Percentiles rank a stretch among this genome's conserved stretches.
Evolutionary conservation across 1,284 basidiomycete genomes (phyloP).

Genomic region (Porodaedalea pini): DNA sequence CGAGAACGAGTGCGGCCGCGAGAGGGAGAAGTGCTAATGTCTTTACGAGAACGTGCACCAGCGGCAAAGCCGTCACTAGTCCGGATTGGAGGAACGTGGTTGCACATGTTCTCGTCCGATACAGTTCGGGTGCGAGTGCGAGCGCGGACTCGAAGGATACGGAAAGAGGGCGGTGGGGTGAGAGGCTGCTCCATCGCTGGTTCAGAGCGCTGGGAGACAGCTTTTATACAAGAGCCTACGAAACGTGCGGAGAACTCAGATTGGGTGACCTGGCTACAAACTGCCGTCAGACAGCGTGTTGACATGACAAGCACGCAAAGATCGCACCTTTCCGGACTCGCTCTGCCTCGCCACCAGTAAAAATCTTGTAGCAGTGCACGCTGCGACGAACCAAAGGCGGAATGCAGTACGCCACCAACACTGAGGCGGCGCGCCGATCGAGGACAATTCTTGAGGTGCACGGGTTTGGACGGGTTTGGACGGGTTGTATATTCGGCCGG

Average conservation of each 20-base stretch:
- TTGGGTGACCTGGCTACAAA: neutral
- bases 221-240: neutral
- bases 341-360: neutral
- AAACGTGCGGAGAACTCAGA: neutral
- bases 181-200: conserved; percentile 16
- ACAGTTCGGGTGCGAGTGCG: conserved; percentile 10
- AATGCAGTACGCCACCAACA: conserved; percentile 4
- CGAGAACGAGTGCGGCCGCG: conserved; percentile 17
- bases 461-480: neutral
- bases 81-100: neutral
- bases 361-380: neutral
- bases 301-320: conserved; percentile 1
- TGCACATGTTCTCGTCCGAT: conserved; percentile 13
- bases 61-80: neutral
- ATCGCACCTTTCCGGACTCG: conserved; percentile 1
- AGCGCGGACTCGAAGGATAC: conserved; percentile 15
- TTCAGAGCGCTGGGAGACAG: neutral
- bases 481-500: neutral
- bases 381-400: conserved; percentile 2
- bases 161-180: conserved; percentile 20
- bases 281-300: neutral
- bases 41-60: neutral
- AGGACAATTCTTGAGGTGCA: neutral
- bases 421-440: neutral
- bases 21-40: neutral